phyloP scores from a whole-genome alignment of 768 basidiomycete genomes.

The Tylopilus subfusipes region DNA sequence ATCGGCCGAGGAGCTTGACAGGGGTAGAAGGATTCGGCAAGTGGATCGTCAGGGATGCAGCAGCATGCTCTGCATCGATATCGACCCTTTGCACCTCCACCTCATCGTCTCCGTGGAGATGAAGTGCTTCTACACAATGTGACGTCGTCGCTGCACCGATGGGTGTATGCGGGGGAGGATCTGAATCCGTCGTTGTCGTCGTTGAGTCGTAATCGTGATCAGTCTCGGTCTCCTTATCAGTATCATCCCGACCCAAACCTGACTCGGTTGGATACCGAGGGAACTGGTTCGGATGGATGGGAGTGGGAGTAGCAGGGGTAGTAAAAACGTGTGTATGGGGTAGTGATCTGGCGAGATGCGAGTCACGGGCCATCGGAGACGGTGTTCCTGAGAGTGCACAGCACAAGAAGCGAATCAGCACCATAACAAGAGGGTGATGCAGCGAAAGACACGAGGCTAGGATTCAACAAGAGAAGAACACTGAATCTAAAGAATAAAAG shows the following conservation, averaged over 20 bases:
- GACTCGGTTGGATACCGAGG: conserved; percentile 2
- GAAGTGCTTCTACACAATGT: conserved; percentile 3
- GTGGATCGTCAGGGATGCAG: background rate
- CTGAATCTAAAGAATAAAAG: background rate
- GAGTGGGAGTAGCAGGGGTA: background rate
- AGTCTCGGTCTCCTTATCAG: conserved; percentile 21
- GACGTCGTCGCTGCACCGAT: conserved; percentile 10
- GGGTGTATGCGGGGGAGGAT: conserved; percentile 27
- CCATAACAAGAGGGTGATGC: background rate
- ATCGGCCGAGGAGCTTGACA: conserved; percentile 13
- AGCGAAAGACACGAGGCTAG: background rate
- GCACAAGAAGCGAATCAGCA: conserved; percentile 10
- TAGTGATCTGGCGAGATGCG: conserved; percentile 1
- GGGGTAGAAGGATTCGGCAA: conserved; percentile 17
- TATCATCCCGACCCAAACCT: conserved; percentile 5
- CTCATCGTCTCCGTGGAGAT: conserved; percentile 16
- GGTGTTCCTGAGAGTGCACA: conserved; percentile 14
- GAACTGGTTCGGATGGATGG: background rate
- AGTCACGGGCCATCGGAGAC: conserved; percentile 10
- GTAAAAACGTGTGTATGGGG: conserved; percentile 6
- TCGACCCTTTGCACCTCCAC: conserved; percentile 4
- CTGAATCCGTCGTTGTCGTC: conserved; percentile 27
- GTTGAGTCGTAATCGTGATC: conserved; percentile 27
- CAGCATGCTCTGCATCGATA: background rate
- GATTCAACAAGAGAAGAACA: background rate